Conservation (phyloP, 106 monocot genomes). For the Allium fistulosum region DNA sequence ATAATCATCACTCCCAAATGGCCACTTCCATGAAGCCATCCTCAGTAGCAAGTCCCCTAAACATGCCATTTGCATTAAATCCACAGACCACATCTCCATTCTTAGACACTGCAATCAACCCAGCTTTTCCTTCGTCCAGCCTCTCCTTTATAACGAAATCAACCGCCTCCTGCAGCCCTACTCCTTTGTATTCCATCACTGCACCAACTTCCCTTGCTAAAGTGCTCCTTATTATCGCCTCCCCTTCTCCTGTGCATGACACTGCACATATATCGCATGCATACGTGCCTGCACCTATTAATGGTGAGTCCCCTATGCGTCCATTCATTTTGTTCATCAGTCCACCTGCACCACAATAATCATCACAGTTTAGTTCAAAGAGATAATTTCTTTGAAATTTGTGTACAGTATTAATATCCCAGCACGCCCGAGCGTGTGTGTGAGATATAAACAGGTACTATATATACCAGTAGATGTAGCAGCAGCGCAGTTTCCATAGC, state of each 20-base stretch:
- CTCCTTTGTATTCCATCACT: slow-evolving; percentile 87
- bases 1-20: slow-evolving; percentile 50
- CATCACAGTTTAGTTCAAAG: no score
- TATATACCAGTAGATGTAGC: slow-evolving; percentile 63
- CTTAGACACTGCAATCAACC: slow-evolving; percentile 68
- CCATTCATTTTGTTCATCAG: slow-evolving; percentile 92
- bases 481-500: slow-evolving; percentile 46
- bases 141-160: slow-evolving; percentile 50
- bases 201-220: slow-evolving; percentile 88
- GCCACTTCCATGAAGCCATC: slow-evolving; percentile 85
- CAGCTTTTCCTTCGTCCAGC: slow-evolving; percentile 77
- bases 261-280: slow-evolving; percentile 70
- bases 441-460: no score
- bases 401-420: no score
- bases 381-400: no score
- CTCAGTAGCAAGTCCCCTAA: slow-evolving; percentile 66
- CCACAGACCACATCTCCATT: slow-evolving; percentile 71
- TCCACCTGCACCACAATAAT: slow-evolving; percentile 27
- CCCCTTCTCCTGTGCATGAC: slow-evolving; percentile 94
- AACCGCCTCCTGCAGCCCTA: slow-evolving; percentile 70
- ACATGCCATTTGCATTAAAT: slow-evolving; percentile 87
- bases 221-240: slow-evolving; percentile 81
- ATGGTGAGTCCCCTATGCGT: slow-evolving; percentile 86
- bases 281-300: slow-evolving; percentile 89
- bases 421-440: no score